Percentiles rank a stretch among this genome's conserved stretches.
These are phyloP conservation scores for Erigeron philadelphicus DNA, from an alignment of 140 eudicot species.

Conservation along the genomic window DNA sequence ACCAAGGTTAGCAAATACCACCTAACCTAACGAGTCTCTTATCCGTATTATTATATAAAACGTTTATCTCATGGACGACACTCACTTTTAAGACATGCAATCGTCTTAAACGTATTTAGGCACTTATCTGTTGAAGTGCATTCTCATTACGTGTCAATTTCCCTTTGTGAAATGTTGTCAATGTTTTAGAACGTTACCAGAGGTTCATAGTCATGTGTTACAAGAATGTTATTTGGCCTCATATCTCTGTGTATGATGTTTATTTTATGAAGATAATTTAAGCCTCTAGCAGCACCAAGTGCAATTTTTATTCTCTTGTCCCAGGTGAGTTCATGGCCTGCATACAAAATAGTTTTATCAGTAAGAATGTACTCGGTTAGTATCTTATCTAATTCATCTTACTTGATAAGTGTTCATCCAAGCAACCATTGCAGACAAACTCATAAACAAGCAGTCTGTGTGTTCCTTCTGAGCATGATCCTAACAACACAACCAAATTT, in stretches of 20 bases:
- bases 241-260: conserved; percentile 65
- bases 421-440: conserved; percentile 60
- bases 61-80: too few relatives aligned
- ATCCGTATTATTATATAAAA: neutral
- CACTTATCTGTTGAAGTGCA: neutral
- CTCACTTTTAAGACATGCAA: too few relatives aligned
- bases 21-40: neutral
- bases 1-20: neutral
- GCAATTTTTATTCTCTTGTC: conserved; percentile 68
- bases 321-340: conserved; percentile 54
- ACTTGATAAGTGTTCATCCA: conserved; percentile 57
- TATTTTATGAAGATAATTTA: conserved; percentile 50
- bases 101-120: neutral
- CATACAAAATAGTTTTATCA: conserved; percentile 22
- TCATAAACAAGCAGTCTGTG: conserved; percentile 70
- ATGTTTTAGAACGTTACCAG: conserved; percentile 36
- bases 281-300: conserved; percentile 70
- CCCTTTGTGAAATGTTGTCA: neutral
- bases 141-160: neutral
- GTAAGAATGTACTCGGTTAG: neutral
- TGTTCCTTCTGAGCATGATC: conserved; percentile 70
- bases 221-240: conserved; percentile 74
- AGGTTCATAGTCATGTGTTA: conserved; percentile 63
- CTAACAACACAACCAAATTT: conserved; percentile 66
- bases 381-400: conserved; percentile 20